These are phyloP conservation scores for Nitzschia palea DNA, from an alignment of 108 stramenopile species.

Conservation along the genomic window DNA sequence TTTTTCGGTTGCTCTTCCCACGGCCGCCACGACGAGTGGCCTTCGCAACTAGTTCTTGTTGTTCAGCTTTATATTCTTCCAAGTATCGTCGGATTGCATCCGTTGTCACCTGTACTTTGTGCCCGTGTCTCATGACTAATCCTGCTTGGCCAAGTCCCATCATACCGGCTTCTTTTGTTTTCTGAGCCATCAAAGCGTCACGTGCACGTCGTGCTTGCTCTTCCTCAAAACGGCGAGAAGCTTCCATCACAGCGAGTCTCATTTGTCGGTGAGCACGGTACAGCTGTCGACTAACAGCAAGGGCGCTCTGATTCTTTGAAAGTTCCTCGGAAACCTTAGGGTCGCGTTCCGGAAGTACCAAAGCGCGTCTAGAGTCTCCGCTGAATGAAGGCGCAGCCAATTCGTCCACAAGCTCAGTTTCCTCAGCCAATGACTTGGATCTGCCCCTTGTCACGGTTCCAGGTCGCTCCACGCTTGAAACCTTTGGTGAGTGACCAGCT, in stretches of 20 bases:
- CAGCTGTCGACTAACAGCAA: constrained; percentile 66
- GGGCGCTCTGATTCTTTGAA: constrained; percentile 47
- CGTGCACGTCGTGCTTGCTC: constrained; percentile 70
- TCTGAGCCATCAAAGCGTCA: constrained; percentile 56
- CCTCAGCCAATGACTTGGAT: constrained; percentile 60
- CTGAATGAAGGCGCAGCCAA: constrained; percentile 20
- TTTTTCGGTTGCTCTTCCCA: constrained; percentile 66
- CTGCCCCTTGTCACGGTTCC: constrained; percentile 1
- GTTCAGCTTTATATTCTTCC: constrained; percentile 54
- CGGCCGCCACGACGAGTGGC: constrained; percentile 76
- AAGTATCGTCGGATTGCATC: constrained; percentile 63
- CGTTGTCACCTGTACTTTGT: constrained; percentile 62
- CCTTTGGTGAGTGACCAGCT: not conserved
- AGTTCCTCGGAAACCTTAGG: constrained; percentile 37
- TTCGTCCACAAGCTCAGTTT: not conserved
- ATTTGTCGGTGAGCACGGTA: constrained; percentile 86
- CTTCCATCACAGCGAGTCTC: constrained; percentile 79
- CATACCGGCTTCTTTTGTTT: constrained; percentile 28
- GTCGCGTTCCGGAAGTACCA: constrained; percentile 69
- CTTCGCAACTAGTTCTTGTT: constrained; percentile 62
- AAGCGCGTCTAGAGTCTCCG: constrained; percentile 56
- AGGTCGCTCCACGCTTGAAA: not conserved
- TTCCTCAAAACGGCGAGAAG: constrained; percentile 83
- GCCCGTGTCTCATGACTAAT: constrained; percentile 79
- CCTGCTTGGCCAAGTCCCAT: constrained; percentile 41